Percentiles rank a stretch among this genome's conserved stretches.
These are phyloP conservation scores for Collybia sp. DNA, from an alignment of 768 basidiomycete species.

Conservation along the genomic window DNA sequence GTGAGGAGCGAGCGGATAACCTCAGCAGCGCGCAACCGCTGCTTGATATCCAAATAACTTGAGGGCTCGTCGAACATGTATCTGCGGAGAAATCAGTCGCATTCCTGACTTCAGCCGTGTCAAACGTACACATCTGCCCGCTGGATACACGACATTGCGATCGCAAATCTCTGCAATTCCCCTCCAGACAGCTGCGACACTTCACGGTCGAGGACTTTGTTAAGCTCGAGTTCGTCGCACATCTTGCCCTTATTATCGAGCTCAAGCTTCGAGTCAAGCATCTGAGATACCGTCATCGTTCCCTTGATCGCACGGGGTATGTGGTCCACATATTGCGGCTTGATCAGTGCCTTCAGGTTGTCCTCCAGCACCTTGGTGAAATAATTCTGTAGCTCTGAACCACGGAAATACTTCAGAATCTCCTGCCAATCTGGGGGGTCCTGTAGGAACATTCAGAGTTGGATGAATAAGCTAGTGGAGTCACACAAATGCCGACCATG, in stretches of 20 bases:
- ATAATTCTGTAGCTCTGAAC: slow-evolving; percentile 98
- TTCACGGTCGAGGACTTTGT: slow-evolving; percentile 67
- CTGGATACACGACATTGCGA: slow-evolving; percentile 96
- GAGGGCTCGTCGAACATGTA: slow-evolving; percentile 99
- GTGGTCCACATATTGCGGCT: slow-evolving; percentile 99
- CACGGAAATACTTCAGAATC: slow-evolving; percentile 96
- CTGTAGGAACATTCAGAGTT: slow-evolving; percentile 35
- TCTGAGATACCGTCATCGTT: slow-evolving; percentile 75
- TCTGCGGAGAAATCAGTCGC: slow-evolving; percentile 28
- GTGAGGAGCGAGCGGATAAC: slow-evolving; percentile 86
- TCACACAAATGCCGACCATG: neutral
- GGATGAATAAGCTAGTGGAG: slow-evolving; percentile 1
- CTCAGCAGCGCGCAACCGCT: slow-evolving; percentile 91
- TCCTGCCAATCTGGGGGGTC: slow-evolving; percentile 99
- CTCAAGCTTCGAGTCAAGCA: slow-evolving; percentile 91
- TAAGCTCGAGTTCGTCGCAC: slow-evolving; percentile 72
- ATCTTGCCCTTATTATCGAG: slow-evolving; percentile 84
- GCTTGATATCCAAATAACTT: slow-evolving; percentile 94
- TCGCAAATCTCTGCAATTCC: slow-evolving; percentile 96
- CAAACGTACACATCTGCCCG: slow-evolving; percentile 84
- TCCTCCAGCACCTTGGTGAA: slow-evolving; percentile 99
- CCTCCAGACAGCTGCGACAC: slow-evolving; percentile 88
- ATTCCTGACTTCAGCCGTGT: neutral
- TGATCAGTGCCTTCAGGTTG: slow-evolving; percentile 97
- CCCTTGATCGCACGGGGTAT: slow-evolving; percentile 96